A percentile compares a stretch with the other conserved stretches of the same genome.
These are phyloP conservation scores for Epichloe uncinata DNA, from an alignment of 2,329 filamentous ascomycete genomes.

Conservation along the genomic window DNA sequence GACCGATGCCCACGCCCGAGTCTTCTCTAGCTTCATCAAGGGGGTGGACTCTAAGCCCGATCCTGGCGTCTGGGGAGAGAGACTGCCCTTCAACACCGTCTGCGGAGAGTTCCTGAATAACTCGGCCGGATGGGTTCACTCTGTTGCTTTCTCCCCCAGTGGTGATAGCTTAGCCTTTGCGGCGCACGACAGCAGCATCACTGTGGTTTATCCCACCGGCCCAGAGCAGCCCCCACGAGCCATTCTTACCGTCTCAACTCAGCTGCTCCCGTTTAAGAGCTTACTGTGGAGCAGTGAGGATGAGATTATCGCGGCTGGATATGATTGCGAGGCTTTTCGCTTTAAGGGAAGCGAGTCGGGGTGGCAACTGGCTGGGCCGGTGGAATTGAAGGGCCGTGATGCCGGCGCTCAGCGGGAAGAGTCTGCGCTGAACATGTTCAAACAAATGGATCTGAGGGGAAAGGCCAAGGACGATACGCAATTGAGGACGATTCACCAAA, in stretches of 20 bases:
- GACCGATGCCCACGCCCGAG: constrained; percentile 92
- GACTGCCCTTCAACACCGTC: constrained; percentile 94
- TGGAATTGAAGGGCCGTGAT: constrained; percentile 61
- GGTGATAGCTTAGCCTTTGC: constrained; percentile 90
- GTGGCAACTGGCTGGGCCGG: constrained; percentile 71
- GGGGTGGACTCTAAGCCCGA: constrained; percentile 78
- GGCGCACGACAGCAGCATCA: constrained; percentile 91
- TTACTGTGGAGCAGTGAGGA: constrained; percentile 84
- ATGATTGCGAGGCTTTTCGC: constrained; percentile 81
- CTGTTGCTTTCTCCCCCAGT: constrained; percentile 76
- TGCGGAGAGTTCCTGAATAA: constrained; percentile 95
- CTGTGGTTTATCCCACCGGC: constrained; percentile 84
- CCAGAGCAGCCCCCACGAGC: constrained; percentile 83
- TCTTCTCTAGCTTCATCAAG: constrained; percentile 94
- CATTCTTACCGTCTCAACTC: constrained; percentile 81
- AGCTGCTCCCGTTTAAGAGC: constrained; percentile 83
- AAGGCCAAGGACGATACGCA: constrained; percentile 86
- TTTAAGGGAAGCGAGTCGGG: constrained; percentile 67
- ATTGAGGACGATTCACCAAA: constrained; percentile 91
- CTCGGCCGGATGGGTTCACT: constrained; percentile 93
- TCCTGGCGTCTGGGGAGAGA: constrained; percentile 83
- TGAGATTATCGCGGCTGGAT: constrained; percentile 90
- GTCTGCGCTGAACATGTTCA: constrained; percentile 94
- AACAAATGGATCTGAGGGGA: constrained; percentile 96
- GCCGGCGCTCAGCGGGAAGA: constrained; percentile 61